Base-by-base conservation (phyloP, 2,329 filamentous ascomycete genomes). In the Stemphylium vesicarium region DNA sequence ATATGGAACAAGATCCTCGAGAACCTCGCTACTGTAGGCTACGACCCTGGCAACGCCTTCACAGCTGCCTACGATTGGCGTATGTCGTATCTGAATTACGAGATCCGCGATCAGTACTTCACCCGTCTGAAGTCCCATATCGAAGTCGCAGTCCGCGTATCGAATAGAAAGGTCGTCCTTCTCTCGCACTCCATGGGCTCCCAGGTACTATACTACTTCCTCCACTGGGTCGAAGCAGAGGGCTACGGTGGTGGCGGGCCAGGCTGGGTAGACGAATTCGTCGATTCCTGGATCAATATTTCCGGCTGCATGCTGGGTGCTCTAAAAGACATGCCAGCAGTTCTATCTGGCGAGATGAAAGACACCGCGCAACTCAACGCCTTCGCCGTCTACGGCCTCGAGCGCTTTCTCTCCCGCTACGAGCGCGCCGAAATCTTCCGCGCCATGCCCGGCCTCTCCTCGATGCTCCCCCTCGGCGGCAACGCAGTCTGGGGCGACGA, bases 1-100 rank as follows among this genome's bases (percentile, higher is more conserved):
- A 98, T 99, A 57, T 97, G 93, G 93, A 97, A 91, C 78, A 98
- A 98, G 78, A 97, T 99, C 57, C 82, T 99, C 44, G 95, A 99
- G 78, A 99, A 99, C 70, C 81, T 99, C 46, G 95, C 95, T 0
- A 95, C 92, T 0, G 90, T 99, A 54, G 95, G 95, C 12, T 99
- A 99, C 74, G 95, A 99, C 71, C 94, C 95, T 84, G 86, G 83
- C 2, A 88, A 88, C 66, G 85, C 86, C 0, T 88, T 87, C 62
- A 86, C 85, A 0, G 86, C 86, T 1, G 84, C 86, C 0, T 88
- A 99, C 72, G 95, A 99, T 77, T 99, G 95, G 95, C 87, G 95
- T 20, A 80, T 99, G 52, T 91, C 91, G 0, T 99, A 96, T 71
- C 81, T 84, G 55, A 97, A 98, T 67, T 87, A 97, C 35, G 95